A percentile compares a stretch with the other conserved stretches of the same genome.
Conservation (phyloP, 345 rosid species). For the Melastoma malabathricum region DNA sequence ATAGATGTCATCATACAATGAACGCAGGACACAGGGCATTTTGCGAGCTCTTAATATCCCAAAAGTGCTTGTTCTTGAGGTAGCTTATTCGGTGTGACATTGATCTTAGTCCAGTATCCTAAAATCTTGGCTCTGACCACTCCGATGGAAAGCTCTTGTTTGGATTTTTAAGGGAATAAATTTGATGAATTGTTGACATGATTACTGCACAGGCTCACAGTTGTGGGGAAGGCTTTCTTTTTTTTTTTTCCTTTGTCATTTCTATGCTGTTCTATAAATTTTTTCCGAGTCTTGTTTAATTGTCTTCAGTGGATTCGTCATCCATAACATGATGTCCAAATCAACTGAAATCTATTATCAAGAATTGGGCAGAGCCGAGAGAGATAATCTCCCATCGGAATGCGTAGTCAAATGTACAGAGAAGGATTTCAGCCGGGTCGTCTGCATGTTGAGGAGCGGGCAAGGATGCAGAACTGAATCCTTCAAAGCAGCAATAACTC, state of each 20-base stretch:
- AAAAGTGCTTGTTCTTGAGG: constrained; percentile 64
- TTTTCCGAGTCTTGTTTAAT: not conserved
- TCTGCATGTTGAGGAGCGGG: constrained; percentile 80
- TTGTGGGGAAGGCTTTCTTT: not conserved
- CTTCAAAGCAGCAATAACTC: constrained; percentile 70
- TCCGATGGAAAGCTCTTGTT: too few species aligned
- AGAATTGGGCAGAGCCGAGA: constrained; percentile 90
- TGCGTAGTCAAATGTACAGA: constrained; percentile 73
- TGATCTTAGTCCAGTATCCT: too few species aligned
- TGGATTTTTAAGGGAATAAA: too few species aligned
- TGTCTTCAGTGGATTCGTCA: constrained; percentile 58
- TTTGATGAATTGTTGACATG: too few species aligned
- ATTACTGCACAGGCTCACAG: too few species aligned
- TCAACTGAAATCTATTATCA: constrained; percentile 90
- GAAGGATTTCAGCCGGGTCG: constrained; percentile 89
- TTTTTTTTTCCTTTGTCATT: not conserved
- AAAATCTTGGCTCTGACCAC: too few species aligned
- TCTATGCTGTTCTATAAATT: not conserved
- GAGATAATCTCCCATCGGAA: constrained; percentile 57
- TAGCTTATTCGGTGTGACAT: too few species aligned
- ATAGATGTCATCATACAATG: too few species aligned
- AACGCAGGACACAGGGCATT: constrained; percentile 74
- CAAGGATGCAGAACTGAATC: constrained; percentile 47
- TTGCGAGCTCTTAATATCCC: constrained; percentile 63
- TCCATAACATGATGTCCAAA: constrained; percentile 89